phyloP scores from a whole-genome alignment of 495 filamentous ascomycete genomes.

The Pyronema omphalodes region DNA sequence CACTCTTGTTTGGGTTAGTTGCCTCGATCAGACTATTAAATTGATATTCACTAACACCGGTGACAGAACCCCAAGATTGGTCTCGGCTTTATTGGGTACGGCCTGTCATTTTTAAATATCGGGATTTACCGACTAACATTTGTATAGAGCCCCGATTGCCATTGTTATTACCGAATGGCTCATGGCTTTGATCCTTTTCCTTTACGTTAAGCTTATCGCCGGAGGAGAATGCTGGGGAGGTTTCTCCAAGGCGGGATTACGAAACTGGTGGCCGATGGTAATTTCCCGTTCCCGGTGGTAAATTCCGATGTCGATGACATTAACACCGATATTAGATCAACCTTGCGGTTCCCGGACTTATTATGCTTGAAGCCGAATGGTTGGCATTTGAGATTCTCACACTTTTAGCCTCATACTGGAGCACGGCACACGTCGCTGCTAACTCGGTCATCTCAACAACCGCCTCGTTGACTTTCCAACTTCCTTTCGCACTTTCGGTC shows the following conservation, averaged over 20 bases:
- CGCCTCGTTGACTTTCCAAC: conserved; percentile 38
- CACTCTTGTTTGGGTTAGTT: conserved; percentile 44
- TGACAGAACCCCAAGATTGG: conserved; percentile 35
- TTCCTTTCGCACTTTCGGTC: conserved; percentile 44
- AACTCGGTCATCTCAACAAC: conserved; percentile 41
- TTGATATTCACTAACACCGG: neutral
- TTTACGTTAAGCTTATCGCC: conserved; percentile 56
- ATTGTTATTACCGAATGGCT: conserved; percentile 62
- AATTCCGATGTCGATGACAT: too few species aligned
- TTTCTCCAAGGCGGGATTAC: conserved; percentile 45
- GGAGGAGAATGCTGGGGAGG: conserved; percentile 81
- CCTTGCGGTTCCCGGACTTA: conserved; percentile 64
- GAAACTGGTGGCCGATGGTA: conserved; percentile 45
- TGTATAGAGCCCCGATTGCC: conserved; percentile 46
- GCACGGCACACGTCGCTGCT: conserved; percentile 46
- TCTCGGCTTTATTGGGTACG: conserved; percentile 53
- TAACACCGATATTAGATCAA: conserved; percentile 43
- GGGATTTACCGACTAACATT: too few species aligned
- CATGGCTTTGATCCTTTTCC: conserved; percentile 54
- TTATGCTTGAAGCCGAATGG: conserved; percentile 87
- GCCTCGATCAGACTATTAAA: neutral
- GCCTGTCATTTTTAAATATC: too few species aligned
- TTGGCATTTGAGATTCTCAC: conserved; percentile 70
- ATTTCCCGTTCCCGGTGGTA: neutral
- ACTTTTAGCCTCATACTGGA: conserved; percentile 50